phyloP scores from a whole-genome alignment of 1,284 basidiomycete species.

The Butyriboletus appendiculatus region DNA sequence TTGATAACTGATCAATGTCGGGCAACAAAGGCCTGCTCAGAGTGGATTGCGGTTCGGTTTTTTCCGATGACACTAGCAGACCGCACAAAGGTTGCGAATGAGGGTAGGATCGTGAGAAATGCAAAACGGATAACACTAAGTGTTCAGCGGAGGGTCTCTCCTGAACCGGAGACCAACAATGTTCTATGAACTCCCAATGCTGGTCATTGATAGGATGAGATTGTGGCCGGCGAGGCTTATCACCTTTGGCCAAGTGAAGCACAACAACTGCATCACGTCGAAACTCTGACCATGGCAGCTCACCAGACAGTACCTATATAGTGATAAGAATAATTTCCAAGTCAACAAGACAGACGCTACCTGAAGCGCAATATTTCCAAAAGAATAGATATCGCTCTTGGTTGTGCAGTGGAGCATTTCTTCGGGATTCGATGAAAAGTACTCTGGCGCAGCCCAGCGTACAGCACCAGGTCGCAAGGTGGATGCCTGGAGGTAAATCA shows the following conservation, averaged over 20 bases:
- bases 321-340: background rate
- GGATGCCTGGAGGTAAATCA: constrained; percentile 5
- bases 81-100: background rate
- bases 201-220: constrained; percentile 2
- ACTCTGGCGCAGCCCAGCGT: constrained; percentile 20
- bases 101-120: constrained; percentile 1
- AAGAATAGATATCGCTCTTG: constrained; percentile 21
- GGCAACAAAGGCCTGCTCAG: background rate
- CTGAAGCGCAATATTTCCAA: constrained; percentile 9
- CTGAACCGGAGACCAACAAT: constrained; percentile 5
- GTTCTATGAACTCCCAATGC: constrained; percentile 12
- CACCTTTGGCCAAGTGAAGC: constrained; percentile 1
- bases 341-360: background rate
- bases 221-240: constrained; percentile 7
- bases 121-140: constrained; percentile 34
- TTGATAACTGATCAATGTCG: too few relatives aligned
- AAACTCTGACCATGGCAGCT: constrained; percentile 9
- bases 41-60: background rate
- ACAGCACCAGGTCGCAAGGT: constrained; percentile 11
- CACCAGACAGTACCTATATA: constrained; percentile 12
- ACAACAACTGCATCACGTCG: background rate
- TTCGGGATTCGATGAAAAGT: background rate
- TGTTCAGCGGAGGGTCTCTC: constrained; percentile 5
- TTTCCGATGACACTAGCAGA: background rate
- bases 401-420: background rate